Base-by-base conservation (phyloP, 441 rosid species). In the Croton setiger region DNA sequence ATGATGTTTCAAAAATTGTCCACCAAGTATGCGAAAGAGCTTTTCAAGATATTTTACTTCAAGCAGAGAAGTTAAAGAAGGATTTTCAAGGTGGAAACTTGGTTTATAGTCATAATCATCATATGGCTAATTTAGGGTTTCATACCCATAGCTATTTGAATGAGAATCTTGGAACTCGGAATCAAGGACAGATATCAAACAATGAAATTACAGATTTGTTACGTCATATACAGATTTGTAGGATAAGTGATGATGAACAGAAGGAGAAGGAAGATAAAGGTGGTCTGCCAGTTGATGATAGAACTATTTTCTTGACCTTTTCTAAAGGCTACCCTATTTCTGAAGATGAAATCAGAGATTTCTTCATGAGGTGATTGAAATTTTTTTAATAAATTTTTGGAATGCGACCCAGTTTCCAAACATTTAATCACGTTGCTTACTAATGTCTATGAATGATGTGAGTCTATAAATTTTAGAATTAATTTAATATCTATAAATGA, bases 241-340 rank as follows among this genome's bases (percentile, higher is more conserved):
- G 8, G 8, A 23, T 27, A n/a, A n/a, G n/a, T 0, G n/a, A 17
- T 11, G 73, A 54, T 9, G 52, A 65, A 6, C 71, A 51, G 12
- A 60, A 21, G 13, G n/a, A n/a, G n/a, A n/a, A n/a, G n/a, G n/a
- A n/a, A n/a, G 43, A 35, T 41, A 65, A 33, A 8, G 41, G 23
- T 8, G 7, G 5, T 21, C 63, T 71, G 8, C 61, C 66, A 1
- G 51, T 52, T 0, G 88, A 86, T 45, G 80, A 78, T 8, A 78
- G 90, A 77, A 86, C 97, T 12, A 75, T 89, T 76, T 91, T 91
- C 85, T 78, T 89, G 75, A 91, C 93, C 0, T 91, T 89, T 71
- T 89, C 96, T 0, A 87, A 70, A 77, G 93, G 97, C 0, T 85
- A 86, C 72, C 89, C 90, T 5, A 75, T 87, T 72, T 69, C 84